phyloP scores from a whole-genome alignment of 192 early-diverging fungal species.

The Linnemannia zychae region DNA sequence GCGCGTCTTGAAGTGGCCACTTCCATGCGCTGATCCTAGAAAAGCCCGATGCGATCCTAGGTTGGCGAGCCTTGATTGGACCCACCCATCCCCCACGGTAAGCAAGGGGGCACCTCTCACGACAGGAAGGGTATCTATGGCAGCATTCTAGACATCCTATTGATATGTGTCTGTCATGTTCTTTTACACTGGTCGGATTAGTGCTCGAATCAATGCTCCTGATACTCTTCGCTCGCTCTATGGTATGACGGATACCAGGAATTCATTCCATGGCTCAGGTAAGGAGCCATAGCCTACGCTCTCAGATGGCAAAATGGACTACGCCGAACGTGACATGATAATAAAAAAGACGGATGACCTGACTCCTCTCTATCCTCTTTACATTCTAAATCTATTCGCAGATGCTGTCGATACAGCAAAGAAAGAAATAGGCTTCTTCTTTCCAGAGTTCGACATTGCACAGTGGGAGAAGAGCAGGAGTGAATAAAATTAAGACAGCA shows the following conservation, averaged over 20 bases:
- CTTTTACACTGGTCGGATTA: conserved; percentile 10
- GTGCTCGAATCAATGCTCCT: conserved; percentile 70
- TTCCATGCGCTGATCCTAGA: conserved; percentile 72
- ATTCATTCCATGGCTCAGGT: conserved; percentile 84
- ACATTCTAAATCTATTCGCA: conserved; percentile 11
- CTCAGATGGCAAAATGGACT: neutral
- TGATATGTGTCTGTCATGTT: neutral
- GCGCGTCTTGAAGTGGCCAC: conserved; percentile 60
- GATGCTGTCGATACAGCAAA: conserved; percentile 71
- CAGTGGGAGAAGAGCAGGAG: conserved; percentile 38
- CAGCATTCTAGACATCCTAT: neutral
- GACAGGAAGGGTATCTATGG: neutral
- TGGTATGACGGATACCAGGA: conserved; percentile 81
- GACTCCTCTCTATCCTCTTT: neutral
- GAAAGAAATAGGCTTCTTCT: conserved; percentile 73
- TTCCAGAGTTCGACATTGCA: conserved; percentile 63
- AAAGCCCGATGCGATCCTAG: conserved; percentile 67
- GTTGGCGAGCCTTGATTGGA: conserved; percentile 76
- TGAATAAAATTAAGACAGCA: neutral
- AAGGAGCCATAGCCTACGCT: neutral
- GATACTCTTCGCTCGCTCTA: conserved; percentile 69
- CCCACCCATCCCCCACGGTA: conserved; percentile 77
- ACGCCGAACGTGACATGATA: neutral
- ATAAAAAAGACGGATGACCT: neutral
- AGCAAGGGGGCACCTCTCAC: neutral